Conservation (phyloP, 1,139 yeast species). For the Petasospora rhodanensis region DNA sequence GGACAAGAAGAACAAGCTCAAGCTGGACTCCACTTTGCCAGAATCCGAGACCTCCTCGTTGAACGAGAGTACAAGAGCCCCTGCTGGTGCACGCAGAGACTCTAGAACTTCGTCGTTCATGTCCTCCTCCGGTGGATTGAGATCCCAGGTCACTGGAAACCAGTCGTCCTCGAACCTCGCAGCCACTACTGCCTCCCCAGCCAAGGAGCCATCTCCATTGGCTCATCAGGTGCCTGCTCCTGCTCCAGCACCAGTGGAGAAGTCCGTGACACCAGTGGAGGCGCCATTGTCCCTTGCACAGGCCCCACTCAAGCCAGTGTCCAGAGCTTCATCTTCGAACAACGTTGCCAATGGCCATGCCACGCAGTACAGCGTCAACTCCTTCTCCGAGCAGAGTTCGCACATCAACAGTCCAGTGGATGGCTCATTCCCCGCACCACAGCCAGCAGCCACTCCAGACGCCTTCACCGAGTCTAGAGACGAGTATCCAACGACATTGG, state of each 20-base stretch:
- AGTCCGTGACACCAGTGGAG: conserved; percentile 5
- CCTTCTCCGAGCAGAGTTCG: conserved; percentile 16
- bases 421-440: conserved; percentile 4
- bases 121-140: too few species aligned
- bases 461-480: too few species aligned
- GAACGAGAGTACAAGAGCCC: conserved; percentile 12
- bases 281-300: conserved; percentile 22
- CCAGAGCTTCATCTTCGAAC: conserved; percentile 15
- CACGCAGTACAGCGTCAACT: conserved; percentile 9
- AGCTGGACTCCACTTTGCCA: conserved; percentile 14
- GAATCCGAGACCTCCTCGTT: conserved; percentile 25
- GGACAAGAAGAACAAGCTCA: conserved; percentile 32
- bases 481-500: conserved; percentile 6
- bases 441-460: conserved; percentile 4
- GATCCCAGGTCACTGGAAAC: too few species aligned
- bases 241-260: conserved; percentile 14
- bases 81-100: conserved; percentile 15
- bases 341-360: conserved; percentile 4
- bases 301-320: conserved; percentile 25
- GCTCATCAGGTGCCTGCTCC: conserved; percentile 4
- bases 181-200: conserved; percentile 1
- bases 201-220: conserved; percentile 10
- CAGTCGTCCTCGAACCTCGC: conserved; percentile 10
- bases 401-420: conserved; percentile 15
- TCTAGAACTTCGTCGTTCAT: conserved; percentile 22